A percentile compares a stretch with the other conserved stretches of the same genome.
Conservation (phyloP, 768 basidiomycete species). For the Coprinopsis strossmayeri region DNA sequence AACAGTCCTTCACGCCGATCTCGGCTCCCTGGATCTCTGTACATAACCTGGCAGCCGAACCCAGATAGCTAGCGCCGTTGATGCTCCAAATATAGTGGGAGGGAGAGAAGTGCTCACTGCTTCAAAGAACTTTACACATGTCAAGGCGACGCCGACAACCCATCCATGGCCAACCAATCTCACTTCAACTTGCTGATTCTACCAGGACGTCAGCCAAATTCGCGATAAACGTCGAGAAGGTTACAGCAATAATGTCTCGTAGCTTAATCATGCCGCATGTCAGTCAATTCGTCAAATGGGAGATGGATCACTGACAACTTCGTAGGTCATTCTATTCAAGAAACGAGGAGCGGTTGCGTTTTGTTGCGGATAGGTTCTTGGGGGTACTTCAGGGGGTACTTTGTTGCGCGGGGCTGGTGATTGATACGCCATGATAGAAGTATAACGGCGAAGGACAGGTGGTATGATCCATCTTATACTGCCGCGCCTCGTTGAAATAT, state of each 20-base stretch:
- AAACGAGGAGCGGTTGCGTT: background rate
- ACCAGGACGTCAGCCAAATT: background rate
- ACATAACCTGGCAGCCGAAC: slow-evolving; percentile 2
- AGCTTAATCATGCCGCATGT: background rate
- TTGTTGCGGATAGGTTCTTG: background rate
- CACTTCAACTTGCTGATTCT: slow-evolving; percentile 17
- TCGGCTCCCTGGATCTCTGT: slow-evolving; percentile 1
- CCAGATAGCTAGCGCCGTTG: slow-evolving; percentile 7
- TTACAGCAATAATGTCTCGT: slow-evolving; percentile 1
- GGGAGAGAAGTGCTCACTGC: slow-evolving; percentile 6
- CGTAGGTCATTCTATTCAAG: background rate
- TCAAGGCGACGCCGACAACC: slow-evolving; percentile 17
- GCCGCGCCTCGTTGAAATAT: too few relatives aligned
- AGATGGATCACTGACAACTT: background rate
- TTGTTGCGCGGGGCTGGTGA: background rate
- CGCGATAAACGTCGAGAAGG: background rate
- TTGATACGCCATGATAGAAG: background rate
- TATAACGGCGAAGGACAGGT: background rate
- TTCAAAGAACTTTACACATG: slow-evolving; percentile 13
- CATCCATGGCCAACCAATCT: slow-evolving; percentile 15
- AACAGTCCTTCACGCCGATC: background rate
- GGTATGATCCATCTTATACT: too few relatives aligned
- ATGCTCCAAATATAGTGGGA: background rate
- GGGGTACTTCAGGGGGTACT: background rate
- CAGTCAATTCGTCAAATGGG: background rate